phyloP scores from a whole-genome alignment of 306 rosid genomes.

The Trifolium fragiferum region DNA sequence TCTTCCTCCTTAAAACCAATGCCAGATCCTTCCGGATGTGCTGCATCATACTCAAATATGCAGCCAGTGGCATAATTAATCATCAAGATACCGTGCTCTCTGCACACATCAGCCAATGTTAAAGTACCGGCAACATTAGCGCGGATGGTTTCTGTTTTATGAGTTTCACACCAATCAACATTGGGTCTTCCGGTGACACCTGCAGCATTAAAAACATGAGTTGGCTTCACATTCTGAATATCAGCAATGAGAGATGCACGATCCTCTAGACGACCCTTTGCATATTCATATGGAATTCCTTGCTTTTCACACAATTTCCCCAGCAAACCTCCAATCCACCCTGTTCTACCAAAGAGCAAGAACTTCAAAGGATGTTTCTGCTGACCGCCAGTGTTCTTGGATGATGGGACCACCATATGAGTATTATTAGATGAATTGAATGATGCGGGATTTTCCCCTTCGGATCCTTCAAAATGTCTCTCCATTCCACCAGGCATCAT shows the following conservation, averaged over 20 bases:
- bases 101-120: conserved; percentile 82
- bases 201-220: conserved; percentile 89
- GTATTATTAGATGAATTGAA: conserved; percentile 59
- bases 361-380: conserved; percentile 65
- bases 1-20: conserved; percentile 87
- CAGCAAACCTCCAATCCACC: conserved; percentile 83
- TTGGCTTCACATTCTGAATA: conserved; percentile 69
- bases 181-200: conserved; percentile 89
- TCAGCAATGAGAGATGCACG: conserved; percentile 68
- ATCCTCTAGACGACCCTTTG: conserved; percentile 82
- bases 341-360: conserved; percentile 81
- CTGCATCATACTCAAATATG: conserved; percentile 79
- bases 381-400: conserved; percentile 54
- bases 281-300: conserved; percentile 76
- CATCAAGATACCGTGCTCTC: conserved; percentile 73
- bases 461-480: conserved; percentile 63
- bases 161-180: conserved; percentile 89
- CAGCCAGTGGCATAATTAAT: conserved; percentile 87
- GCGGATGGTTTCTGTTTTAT: conserved; percentile 78
- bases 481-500: conserved; percentile 90
- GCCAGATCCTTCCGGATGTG: conserved; percentile 81
- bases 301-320: conserved; percentile 78
- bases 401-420: conserved; percentile 66
- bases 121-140: conserved; percentile 77
- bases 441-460: conserved; percentile 54